A percentile compares a stretch with the other conserved stretches of the same genome.
Evolutionary conservation across 2,329 filamentous ascomycete species (phyloP).

Genomic region (Penicillium paneum): DNA sequence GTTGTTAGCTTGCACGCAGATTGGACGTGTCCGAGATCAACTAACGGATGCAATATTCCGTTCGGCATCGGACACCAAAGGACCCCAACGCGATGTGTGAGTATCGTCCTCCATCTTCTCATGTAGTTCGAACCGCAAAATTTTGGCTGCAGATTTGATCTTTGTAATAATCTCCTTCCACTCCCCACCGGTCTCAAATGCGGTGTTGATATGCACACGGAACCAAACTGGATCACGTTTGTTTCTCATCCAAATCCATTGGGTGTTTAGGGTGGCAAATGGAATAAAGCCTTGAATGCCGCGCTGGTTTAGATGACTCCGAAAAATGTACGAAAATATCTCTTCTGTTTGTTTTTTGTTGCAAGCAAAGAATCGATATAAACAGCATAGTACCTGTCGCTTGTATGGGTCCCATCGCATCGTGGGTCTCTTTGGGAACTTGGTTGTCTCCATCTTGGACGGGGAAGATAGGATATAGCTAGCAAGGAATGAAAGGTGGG

Average conservation of each 20-base stretch:
- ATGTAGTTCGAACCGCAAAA: neutral
- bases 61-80: neutral
- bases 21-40: neutral
- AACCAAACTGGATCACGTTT: conserved; percentile 21
- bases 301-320: conserved; percentile 15
- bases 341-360: conserved; percentile 5
- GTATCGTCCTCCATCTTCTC: neutral
- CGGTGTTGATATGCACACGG: conserved; percentile 19
- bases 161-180: conserved; percentile 16
- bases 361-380: conserved; percentile 24
- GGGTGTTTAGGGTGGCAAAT: conserved; percentile 12
- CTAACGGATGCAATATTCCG: neutral
- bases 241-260: conserved; percentile 24
- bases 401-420: conserved; percentile 19
- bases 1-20: neutral
- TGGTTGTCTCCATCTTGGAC: neutral
- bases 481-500: neutral
- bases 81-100: neutral
- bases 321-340: conserved; percentile 31
- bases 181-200: conserved; percentile 12
- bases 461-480: neutral
- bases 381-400: conserved; percentile 25
- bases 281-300: conserved; percentile 20
- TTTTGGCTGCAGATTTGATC: conserved; percentile 15
- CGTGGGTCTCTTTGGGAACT: neutral